Base-by-base conservation (phyloP, 2,329 filamentous ascomycete species). In the Canariomyces notabilis region DNA sequence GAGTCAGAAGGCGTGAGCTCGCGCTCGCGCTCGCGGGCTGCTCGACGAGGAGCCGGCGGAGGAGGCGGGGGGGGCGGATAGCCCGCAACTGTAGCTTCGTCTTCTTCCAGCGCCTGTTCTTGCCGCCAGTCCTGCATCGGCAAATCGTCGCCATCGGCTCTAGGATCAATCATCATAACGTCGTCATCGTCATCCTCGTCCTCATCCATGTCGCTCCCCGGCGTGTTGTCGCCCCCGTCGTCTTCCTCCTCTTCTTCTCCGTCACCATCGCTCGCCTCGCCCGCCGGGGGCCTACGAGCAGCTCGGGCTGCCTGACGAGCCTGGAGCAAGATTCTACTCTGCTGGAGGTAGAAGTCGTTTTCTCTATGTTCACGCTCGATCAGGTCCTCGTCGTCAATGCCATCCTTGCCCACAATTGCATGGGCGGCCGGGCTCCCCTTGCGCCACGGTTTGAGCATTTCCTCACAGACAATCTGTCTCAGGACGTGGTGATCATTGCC, bases 371-470 rank as follows among this genome's bases (percentile, higher is more conserved):
- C 34, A 64, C 51, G 61, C 5, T 86, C 82, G 35, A 85, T 74
- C 37, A 72, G 71, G 54, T 87, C 82, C 57, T 94, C 87, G 59
- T 95, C 89, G 61, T 93, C 85, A 19, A 95, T 83, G 8, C 88
- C 88, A 54, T 83, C 79, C 61, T 82, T 79, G 12, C 87, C 89
- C 51, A 93, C 83, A 51, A 80, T 77, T 16, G 82, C 84, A 63
- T 97, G 91, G 36, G 77, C 83, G 6, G 85, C 93, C 46, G 80
- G 77, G 61, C 93, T 97, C 5, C 93, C 93, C 54, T 85, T 80
- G 23, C 83, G 80, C 93, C 93, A 98, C 1, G 86, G 79, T 56
- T 83, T 85, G 50, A 98, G 79, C 59, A 97, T 77, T 65, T 98
- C 89, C 64, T 97, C 89, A 60, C 93, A 98, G 32, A 98, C 80